Base-by-base conservation (phyloP, 371 early-diverging fungal genomes). In the Haplosporangium sp. region DNA sequence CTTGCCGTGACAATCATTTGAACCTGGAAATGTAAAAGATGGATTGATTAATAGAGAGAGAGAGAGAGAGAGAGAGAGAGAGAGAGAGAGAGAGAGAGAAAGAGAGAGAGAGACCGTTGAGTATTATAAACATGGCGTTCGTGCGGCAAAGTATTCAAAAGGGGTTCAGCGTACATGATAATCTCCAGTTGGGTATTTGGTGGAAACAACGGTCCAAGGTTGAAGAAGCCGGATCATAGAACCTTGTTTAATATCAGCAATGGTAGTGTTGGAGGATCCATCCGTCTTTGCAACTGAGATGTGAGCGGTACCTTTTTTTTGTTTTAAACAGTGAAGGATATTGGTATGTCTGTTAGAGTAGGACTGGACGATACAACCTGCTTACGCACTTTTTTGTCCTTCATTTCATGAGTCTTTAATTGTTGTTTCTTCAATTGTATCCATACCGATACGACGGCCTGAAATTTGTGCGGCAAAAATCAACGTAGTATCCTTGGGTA, bases 241-340 rank as follows among this genome's bases (percentile, higher is more conserved):
- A 0, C 5, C 8, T 0, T 45, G 16, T 38, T 55, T 72, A 14
- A 43, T 9, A 8, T 65, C 65, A 11, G 48, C 20, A 7, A 70
- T 14, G 21, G 73, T 73, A 10, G 46, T 55, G 40, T 73, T 73
- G 23, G 55, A 57, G 6, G 73, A 67, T 2, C 73, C 64, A 23
- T 73, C 73, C 1, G 58, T 36, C 50, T 63, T 67, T 12, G 67
- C 67, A 20, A 67, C 18, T 6, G 73, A 37, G 20, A 55, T 47
- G 9, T 36, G 14, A 21, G 42, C 21, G 2, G 56, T 29, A 12
- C 55, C 55, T 55, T 40, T 50, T 14, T 37, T 48, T 29, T 12
- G n/a, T n/a, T n/a, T n/a, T n/a, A n/a, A n/a, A n/a, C n/a, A n/a
- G n/a, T n/a, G n/a, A n/a, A n/a, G n/a, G n/a, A n/a, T n/a, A n/a